A percentile compares a stretch with the other conserved stretches of the same genome.
Conservation (phyloP, 1,284 basidiomycete species). For the Apiotrichum sp. region DNA sequence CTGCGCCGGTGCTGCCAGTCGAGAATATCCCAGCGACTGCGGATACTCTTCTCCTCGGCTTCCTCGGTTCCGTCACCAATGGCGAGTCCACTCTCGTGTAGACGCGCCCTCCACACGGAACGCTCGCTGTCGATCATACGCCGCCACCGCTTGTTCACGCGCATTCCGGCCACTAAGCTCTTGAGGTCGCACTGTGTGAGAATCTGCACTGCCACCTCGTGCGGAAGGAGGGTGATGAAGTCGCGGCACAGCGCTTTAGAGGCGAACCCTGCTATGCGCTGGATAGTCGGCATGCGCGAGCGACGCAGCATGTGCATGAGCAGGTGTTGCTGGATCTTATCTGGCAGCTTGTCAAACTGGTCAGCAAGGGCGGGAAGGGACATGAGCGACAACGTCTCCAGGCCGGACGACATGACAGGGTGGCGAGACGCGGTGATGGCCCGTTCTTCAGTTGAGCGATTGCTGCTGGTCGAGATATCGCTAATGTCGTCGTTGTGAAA, state of each 20-base stretch:
- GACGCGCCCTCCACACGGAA: constrained; percentile 36
- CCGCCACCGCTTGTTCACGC: constrained; percentile 40
- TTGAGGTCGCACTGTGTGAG: constrained; percentile 34
- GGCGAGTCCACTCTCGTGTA: constrained; percentile 39
- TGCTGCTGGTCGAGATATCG: background rate
- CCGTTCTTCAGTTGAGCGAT: background rate
- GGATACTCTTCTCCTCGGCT: constrained; percentile 36
- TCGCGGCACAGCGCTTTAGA: constrained; percentile 41
- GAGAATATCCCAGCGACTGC: constrained; percentile 30
- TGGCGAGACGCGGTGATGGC: background rate
- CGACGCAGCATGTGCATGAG: constrained; percentile 46
- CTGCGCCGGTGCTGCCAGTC: constrained; percentile 17
- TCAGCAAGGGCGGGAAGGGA: constrained; percentile 39
- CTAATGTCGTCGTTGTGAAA: constrained; percentile 13
- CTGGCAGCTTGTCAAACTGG: constrained; percentile 43
- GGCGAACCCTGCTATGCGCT: constrained; percentile 38
- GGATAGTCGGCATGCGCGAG: constrained; percentile 43
- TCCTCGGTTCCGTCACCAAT: constrained; percentile 42
- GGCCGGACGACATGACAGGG: constrained; percentile 32
- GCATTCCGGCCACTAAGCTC: constrained; percentile 29
- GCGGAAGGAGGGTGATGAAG: constrained; percentile 40
- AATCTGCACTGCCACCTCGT: constrained; percentile 44
- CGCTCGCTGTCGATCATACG: constrained; percentile 41
- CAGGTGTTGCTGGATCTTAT: constrained; percentile 45
- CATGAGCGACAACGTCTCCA: constrained; percentile 40